Evolutionary conservation across 305 asterid genomes (phyloP).

Genomic region (Ruellia speciosa): DNA sequence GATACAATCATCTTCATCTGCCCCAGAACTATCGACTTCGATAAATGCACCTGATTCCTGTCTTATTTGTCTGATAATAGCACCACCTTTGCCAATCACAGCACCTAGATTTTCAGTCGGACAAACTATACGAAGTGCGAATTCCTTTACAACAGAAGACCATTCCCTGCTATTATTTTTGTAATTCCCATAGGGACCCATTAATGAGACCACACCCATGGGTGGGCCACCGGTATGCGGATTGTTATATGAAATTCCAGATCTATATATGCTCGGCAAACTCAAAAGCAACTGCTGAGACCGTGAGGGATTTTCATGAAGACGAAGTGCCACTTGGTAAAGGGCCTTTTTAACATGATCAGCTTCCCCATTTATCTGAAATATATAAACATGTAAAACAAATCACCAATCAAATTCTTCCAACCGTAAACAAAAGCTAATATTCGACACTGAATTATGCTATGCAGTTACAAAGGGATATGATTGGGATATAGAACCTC

Average conservation of each 20-base stretch:
- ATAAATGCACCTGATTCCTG: slow-evolving; percentile 83
- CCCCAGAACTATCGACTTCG: slow-evolving; percentile 59
- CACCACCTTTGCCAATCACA: slow-evolving; percentile 86
- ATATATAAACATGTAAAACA: slow-evolving; percentile 17
- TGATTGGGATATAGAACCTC: too few species aligned
- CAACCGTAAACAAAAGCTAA: slow-evolving; percentile 2
- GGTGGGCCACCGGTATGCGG: slow-evolving; percentile 46
- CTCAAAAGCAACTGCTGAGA: slow-evolving; percentile 65
- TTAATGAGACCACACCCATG: slow-evolving; percentile 33
- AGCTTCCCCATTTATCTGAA: slow-evolving; percentile 69
- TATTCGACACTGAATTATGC: too few species aligned
- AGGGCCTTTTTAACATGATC: slow-evolving; percentile 54
- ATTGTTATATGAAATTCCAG: slow-evolving; percentile 50
- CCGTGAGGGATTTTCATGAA: slow-evolving; percentile 76
- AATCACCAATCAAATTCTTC: slow-evolving; percentile 15
- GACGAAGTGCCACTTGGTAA: slow-evolving; percentile 56
- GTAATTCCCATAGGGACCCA: slow-evolving; percentile 57
- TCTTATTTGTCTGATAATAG: slow-evolving; percentile 62
- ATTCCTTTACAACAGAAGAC: slow-evolving; percentile 45
- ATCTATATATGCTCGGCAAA: slow-evolving; percentile 57
- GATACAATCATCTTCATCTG: slow-evolving; percentile 71
- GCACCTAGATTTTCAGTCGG: slow-evolving; percentile 72
- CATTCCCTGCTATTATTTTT: slow-evolving; percentile 38
- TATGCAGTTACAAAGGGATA: too few species aligned
- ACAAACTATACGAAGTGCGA: slow-evolving; percentile 61